Conservation (phyloP, 139 green algal genomes). For the Astrephomene gubernaculifera region DNA sequence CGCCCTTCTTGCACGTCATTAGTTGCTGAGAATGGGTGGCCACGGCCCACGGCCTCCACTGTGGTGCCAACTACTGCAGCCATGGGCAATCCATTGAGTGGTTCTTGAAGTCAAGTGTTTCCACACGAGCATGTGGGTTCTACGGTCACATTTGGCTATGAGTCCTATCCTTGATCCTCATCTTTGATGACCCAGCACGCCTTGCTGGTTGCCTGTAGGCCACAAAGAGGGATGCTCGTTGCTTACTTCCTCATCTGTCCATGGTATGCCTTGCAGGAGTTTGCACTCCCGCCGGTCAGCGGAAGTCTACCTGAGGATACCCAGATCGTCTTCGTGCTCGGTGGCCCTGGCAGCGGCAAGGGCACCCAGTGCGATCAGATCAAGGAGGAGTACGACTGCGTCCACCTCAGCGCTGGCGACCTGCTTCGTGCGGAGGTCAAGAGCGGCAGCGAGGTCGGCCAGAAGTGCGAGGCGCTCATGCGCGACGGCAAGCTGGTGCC, state of each 20-base stretch:
- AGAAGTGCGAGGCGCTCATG: slow-evolving; percentile 82
- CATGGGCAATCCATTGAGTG: no score
- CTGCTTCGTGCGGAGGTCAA: slow-evolving; percentile 83
- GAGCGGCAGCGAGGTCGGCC: slow-evolving; percentile 66
- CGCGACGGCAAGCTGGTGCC: slow-evolving; percentile 89
- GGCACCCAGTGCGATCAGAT: slow-evolving; percentile 68
- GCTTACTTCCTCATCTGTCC: background rate
- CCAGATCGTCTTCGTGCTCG: slow-evolving; percentile 66
- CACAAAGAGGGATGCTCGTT: no score
- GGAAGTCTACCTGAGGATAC: slow-evolving; percentile 48
- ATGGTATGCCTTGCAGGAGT: slow-evolving; percentile 45
- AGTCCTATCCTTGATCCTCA: no score
- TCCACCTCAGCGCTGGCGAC: slow-evolving; percentile 77
- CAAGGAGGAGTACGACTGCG: slow-evolving; percentile 46
- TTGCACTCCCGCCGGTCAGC: slow-evolving; percentile 41
- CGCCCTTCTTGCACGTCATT: no score
- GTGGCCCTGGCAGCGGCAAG: slow-evolving; percentile 64
- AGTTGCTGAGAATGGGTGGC: no score
- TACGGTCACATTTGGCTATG: no score
- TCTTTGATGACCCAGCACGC: no score
- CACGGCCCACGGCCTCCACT: no score
- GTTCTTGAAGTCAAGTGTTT: no score
- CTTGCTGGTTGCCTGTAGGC: no score
- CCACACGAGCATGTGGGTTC: no score
- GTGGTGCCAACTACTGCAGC: no score